Evolutionary conservation across 1,284 basidiomycete species (phyloP), one percentile per base, ranked within the genome.

Genomic region (Boletellus sp.): DNA sequence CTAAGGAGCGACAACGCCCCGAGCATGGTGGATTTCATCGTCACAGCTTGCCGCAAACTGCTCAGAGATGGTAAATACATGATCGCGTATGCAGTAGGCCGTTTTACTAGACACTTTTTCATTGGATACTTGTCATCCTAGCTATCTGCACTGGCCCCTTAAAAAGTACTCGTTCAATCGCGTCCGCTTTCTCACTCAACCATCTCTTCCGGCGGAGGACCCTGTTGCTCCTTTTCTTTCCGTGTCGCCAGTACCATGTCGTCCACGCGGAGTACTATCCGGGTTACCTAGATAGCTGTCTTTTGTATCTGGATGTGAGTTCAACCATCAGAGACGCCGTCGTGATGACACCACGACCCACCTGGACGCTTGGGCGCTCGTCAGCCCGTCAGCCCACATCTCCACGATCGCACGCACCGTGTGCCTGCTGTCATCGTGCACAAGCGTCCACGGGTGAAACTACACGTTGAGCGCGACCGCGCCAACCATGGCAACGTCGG

Each of bases 381-480:
- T 94, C 47, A 99, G 72, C 0, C 94, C 94, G 66, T 97, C 96
- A 43, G 75, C 71, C 66, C 92, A 93, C 95, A 98, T 98, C 65
- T 98, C 91, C 30, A 89, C 88, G 34, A 96, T 85, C 69, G 89
- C 87, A 49, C 94, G 78, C 58, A 99, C 97, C 6, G 87, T 90
- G 66, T 98, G 98, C 1, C 94, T 95, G 21, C 95, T 94, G 46
- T 85, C 85, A 70, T 99, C 99, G 69, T 99, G 94, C 14, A 95
- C 87, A 52, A 99, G 73, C 21, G 94, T 98, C 47, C 94, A 69
- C 0, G 95, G 95, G 73, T 98, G 91, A 74, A 99, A 98, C 49
- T 97, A 87, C 33, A 94, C 95, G 60, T 98, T 99, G 26, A 95
- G 84, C 0, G 95, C 95, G n/a, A n/a, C n/a, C n/a, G n/a, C n/a